phyloP scores from a whole-genome alignment of 805 yeast genomes.

The Ogataea angusta region DNA sequence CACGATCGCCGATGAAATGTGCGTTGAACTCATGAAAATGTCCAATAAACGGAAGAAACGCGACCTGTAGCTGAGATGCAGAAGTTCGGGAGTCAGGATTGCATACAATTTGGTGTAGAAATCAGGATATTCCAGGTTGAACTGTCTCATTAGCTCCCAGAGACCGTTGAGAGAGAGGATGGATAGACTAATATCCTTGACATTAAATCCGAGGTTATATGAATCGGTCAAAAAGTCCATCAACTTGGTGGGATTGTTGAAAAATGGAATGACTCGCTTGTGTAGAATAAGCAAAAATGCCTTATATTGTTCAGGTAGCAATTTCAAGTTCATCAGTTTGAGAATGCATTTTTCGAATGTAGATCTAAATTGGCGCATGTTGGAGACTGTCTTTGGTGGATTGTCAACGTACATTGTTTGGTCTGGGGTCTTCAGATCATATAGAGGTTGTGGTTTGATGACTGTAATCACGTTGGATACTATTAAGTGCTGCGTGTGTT shows the following conservation, averaged over 20 bases:
- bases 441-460: slow-evolving; percentile 30
- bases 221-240: slow-evolving; percentile 95
- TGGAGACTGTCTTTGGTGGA: slow-evolving; percentile 43
- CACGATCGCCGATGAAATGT: slow-evolving; percentile 74
- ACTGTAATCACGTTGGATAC: slow-evolving; percentile 42
- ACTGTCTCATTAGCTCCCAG: slow-evolving; percentile 75
- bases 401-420: slow-evolving; percentile 36
- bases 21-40: slow-evolving; percentile 80
- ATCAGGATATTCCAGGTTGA: slow-evolving; percentile 88
- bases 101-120: slow-evolving; percentile 81
- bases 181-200: slow-evolving; percentile 33
- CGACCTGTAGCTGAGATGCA: slow-evolving; percentile 78
- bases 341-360: slow-evolving; percentile 73
- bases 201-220: slow-evolving; percentile 46
- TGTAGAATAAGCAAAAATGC: slow-evolving; percentile 68
- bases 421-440: slow-evolving; percentile 35
- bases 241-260: slow-evolving; percentile 72
- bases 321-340: slow-evolving; percentile 46
- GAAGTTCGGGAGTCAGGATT: slow-evolving; percentile 67
- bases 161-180: slow-evolving; percentile 83
- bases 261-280: slow-evolving; percentile 77
- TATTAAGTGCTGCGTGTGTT: slow-evolving; percentile 18
- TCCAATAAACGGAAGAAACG: slow-evolving; percentile 87
- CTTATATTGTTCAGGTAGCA: slow-evolving; percentile 55
- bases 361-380: slow-evolving; percentile 45